Conservation (phyloP, 495 filamentous ascomycete genomes). For the Penicillium herquei region DNA sequence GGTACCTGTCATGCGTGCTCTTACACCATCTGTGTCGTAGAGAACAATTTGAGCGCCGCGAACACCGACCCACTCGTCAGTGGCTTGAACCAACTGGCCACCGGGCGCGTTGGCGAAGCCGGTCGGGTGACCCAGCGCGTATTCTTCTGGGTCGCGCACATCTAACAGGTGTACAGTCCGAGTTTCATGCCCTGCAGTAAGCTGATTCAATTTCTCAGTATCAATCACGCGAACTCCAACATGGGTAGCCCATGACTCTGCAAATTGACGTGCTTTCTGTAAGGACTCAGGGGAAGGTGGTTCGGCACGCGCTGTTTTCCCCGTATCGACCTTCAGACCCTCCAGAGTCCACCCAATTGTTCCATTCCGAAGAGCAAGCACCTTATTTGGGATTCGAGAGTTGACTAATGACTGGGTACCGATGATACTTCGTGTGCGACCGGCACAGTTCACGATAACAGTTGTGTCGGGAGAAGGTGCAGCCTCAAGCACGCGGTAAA, state of each 20-base stretch:
- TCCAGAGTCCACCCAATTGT: conserved; percentile 31
- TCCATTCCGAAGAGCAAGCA: conserved; percentile 26
- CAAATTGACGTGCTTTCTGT: conserved; percentile 13
- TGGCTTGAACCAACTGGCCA: conserved; percentile 28
- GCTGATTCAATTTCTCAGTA: background rate
- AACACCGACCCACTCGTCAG: conserved; percentile 29
- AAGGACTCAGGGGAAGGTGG: conserved; percentile 16
- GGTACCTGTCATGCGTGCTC: conserved; percentile 25
- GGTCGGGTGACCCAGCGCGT: conserved; percentile 12
- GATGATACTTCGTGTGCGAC: conserved; percentile 27
- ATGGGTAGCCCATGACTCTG: conserved; percentile 16
- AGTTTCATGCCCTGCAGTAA: conserved; percentile 10
- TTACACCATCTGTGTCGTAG: conserved; percentile 24
- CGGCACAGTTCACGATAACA: conserved; percentile 27
- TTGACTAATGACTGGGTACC: conserved; percentile 26
- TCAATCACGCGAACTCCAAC: conserved; percentile 13
- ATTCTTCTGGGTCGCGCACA: conserved; percentile 26
- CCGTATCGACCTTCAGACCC: conserved; percentile 17
- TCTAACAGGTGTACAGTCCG: conserved; percentile 24
- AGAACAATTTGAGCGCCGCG: conserved; percentile 25
- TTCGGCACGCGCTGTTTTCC: conserved; percentile 10
- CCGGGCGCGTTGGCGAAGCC: conserved; percentile 28
- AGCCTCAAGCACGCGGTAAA: conserved; percentile 26
- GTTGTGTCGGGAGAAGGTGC: conserved; percentile 22
- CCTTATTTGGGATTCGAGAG: conserved; percentile 21